These are phyloP conservation scores for Senecio squalidus DNA, from an alignment of 140 eudicot species.

Conservation along the genomic window DNA sequence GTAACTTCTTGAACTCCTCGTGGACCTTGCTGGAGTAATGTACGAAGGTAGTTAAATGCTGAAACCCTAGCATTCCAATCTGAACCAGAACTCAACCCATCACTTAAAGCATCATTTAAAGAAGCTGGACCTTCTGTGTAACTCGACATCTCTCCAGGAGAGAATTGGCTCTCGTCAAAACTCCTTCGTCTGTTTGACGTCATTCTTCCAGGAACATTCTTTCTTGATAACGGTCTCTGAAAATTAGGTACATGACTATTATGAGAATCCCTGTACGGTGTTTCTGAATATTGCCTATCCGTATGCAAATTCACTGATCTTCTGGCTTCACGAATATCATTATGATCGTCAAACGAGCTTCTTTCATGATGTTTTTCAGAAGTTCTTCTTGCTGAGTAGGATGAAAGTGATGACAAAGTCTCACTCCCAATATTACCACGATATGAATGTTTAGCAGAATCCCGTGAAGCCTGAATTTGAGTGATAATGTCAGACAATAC, in stretches of 20 bases:
- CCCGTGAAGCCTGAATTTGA: conserved; percentile 91
- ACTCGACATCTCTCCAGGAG: conserved; percentile 64
- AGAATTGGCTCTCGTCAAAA: conserved; percentile 84
- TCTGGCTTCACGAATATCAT: conserved; percentile 57
- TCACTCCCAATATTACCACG: conserved; percentile 47
- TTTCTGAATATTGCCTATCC: conserved; percentile 57
- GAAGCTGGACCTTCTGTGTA: conserved; percentile 75
- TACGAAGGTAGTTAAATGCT: conserved; percentile 78
- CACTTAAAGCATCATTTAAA: conserved; percentile 74
- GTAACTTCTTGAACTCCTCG: conserved; percentile 82
- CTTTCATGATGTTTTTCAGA: conserved; percentile 60
- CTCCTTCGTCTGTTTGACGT: conserved; percentile 76
- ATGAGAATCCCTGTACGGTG: conserved; percentile 63
- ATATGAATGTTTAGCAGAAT: conserved; percentile 50
- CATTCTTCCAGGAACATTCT: conserved; percentile 62
- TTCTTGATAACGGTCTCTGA: conserved; percentile 83
- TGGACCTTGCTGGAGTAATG: conserved; percentile 76
- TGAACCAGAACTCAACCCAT: conserved; percentile 70
- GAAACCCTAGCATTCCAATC: conserved; percentile 98
- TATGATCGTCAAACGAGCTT: conserved; percentile 51
- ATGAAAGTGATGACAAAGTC: conserved; percentile 48
- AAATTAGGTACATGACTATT: conserved; percentile 65
- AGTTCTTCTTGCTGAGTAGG: conserved; percentile 58
- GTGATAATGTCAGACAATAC: conserved; percentile 73
- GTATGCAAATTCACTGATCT: conserved; percentile 53